These are phyloP conservation scores for Picochlorum costavermella DNA, from an alignment of 139 green algal species.

Conservation along the genomic window DNA sequence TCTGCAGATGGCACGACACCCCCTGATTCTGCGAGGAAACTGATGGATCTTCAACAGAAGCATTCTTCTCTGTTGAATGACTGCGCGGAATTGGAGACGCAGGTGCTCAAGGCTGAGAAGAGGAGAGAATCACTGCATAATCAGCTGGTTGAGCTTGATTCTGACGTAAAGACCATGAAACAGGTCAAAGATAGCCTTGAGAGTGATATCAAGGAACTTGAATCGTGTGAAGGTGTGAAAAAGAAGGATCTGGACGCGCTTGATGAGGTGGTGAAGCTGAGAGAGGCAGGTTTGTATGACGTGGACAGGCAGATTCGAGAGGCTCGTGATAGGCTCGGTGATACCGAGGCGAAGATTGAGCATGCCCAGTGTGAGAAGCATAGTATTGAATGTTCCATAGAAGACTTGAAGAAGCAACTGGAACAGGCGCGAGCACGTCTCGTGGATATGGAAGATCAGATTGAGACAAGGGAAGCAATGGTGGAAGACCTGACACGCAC, in stretches of 20 bases:
- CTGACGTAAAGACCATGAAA: too few relatives aligned
- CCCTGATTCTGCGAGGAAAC: not conserved
- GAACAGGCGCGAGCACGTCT: not conserved
- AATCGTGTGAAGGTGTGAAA: not conserved
- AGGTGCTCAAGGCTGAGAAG: not conserved
- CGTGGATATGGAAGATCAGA: not conserved
- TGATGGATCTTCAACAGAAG: conserved; percentile 2
- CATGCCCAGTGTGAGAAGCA: too few relatives aligned
- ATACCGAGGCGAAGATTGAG: too few relatives aligned
- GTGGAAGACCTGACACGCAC: too few relatives aligned
- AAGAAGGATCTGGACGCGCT: not conserved
- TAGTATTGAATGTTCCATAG: too few relatives aligned
- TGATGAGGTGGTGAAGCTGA: not conserved
- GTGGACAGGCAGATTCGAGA: not conserved
- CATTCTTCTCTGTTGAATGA: not conserved
- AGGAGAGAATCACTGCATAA: not conserved
- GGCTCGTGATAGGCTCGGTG: not conserved
- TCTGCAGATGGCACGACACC: too few relatives aligned
- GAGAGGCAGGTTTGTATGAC: not conserved
- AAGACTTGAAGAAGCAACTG: not conserved
- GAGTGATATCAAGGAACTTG: not conserved
- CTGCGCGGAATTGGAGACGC: not conserved
- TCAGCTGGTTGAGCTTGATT: too few relatives aligned
- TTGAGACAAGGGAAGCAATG: not conserved
- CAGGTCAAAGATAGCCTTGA: not conserved